Evolutionary conservation across 805 yeast genomes (phyloP).

Genomic region (Cyberlindnera xishuangbannaensis): DNA sequence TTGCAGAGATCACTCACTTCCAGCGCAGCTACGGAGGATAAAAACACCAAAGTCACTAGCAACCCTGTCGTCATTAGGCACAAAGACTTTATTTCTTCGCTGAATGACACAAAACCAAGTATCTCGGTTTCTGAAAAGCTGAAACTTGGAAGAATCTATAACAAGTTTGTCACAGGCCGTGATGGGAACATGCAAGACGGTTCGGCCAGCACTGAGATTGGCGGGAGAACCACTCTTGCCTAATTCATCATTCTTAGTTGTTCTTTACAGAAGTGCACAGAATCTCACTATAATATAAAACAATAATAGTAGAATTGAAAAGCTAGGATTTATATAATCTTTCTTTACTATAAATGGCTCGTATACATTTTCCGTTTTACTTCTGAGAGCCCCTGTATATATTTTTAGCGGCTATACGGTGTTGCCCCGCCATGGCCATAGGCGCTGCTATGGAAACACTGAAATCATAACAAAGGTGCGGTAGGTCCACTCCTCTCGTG

Average conservation of each 20-base stretch:
- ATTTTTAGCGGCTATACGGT: no score
- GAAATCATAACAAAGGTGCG: conserved; percentile 7
- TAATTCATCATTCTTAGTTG: neutral
- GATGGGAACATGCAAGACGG: conserved; percentile 91
- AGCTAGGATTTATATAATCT: no score
- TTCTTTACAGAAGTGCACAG: no score
- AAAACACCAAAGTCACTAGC: conserved; percentile 8
- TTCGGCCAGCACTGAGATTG: conserved; percentile 41
- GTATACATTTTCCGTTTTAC: neutral
- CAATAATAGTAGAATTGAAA: no score
- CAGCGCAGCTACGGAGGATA: neutral
- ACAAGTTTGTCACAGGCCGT: conserved; percentile 66
- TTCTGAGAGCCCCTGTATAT: neutral
- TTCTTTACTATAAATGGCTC: no score
- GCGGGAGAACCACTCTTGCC: conserved; percentile 15
- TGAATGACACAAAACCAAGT: conserved; percentile 81
- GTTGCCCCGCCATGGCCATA: neutral
- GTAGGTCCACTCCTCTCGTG: conserved; percentile 4
- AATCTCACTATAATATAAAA: no score
- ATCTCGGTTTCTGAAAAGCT: conserved; percentile 66
- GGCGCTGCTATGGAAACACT: conserved; percentile 7
- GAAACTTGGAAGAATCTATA: conserved; percentile 60
- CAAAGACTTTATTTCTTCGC: conserved; percentile 54
- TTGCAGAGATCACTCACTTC: conserved; percentile 4
- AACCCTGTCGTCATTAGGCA: conserved; percentile 41